Evolutionary conservation across 2,329 filamentous ascomycete species (phyloP), one percentile per base, ranked within the genome.

Genomic region (Aureobasidium sp.): DNA sequence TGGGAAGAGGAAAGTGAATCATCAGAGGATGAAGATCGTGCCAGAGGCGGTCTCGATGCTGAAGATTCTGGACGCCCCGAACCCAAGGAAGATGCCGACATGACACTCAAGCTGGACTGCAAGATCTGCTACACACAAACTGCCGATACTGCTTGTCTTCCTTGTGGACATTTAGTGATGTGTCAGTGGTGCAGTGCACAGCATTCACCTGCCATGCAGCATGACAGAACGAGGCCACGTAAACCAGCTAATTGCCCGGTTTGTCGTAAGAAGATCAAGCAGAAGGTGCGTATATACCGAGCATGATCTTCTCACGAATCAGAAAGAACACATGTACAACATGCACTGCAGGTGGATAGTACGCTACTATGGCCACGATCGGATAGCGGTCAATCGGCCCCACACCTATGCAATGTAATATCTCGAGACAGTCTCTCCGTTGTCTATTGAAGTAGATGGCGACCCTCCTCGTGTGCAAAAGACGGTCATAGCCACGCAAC

Each of bases 181-280:
- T 83, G 81, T 67, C 71, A 75, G 42, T 83, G 80, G 80, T 83
- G 81, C 65, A 79, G 79, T 3, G 78, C 81, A 54, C 75, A 79
- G 54, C 75, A 78, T 48, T 74, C 79, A 37, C 80, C 80, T 2
- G 72, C 75, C 1, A 73, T 73, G 67, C 69, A 74, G 61, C 67
- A 71, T 31, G 76, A 78, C 66, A 64, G 65, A 39, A 76, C 73
- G n/a, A 68, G 76, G 35, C 77, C 77, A 19, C 65, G 67, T 39
- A 56, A 66, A n/a, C 68, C 72, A 17, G 72, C 71, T 4, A 74
- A 73, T 45, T 80, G 78, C 68, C 78, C 78, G 2, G 75, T 78
- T 62, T 80, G 78, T 64, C 68, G 78, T 64, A 78, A 77, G 69
- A 67, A 67, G 45, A 74, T 79, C 14, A 77, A 75, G 67, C 76